Base-by-base conservation (phyloP, 306 rosid species). In the Prunus mira region DNA sequence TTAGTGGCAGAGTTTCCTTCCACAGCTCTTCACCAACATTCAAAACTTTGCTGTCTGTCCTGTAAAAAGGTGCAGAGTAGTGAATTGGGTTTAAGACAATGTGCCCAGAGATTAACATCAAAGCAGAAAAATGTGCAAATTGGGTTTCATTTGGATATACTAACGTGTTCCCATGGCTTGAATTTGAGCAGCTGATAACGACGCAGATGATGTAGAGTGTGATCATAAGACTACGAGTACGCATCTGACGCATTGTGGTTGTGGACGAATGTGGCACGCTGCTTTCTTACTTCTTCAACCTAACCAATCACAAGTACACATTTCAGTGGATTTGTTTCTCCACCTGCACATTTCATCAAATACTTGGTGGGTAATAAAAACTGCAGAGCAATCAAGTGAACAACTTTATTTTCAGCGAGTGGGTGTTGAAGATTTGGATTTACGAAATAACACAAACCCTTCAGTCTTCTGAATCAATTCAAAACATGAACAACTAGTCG, bases 21-120 rank as follows among this genome's bases (percentile, higher is more conserved):
- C 82, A 74, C 10, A 95, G 78, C 86, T 95, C 97, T 79, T 85
- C 84, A 71, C 98, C 97, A n/a, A 80, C 92, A 61, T 70, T 88
- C 82, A 95, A 83, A 82, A 80, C 52, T 81, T 83, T 89, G 50
- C 51, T 76, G 57, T 87, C 91, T 12, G 55, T 68, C 86, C 97
- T 89, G 65, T 57, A 60, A 73, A 38, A 64, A 78, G 46, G 25
- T 64, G 43, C 13, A 69, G 18, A 75, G 38, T 54, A 78, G 62
- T 55, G 9, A 69, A 71, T 66, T 67, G 22, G 2, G 49, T 4
- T 17, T 20, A 67, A 25, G 38, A 51, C 43, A 15, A 32, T 27
- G 65, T 46, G 22, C 30, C 38, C 49, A 73, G 58, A 72, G 6
- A 50, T 13, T 52, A 67, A 30, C 68, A 30, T 30, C 38, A 45